Evolutionary conservation across 1,139 yeast genomes (phyloP).

Genomic region (Blastobotrys proliferans): DNA sequence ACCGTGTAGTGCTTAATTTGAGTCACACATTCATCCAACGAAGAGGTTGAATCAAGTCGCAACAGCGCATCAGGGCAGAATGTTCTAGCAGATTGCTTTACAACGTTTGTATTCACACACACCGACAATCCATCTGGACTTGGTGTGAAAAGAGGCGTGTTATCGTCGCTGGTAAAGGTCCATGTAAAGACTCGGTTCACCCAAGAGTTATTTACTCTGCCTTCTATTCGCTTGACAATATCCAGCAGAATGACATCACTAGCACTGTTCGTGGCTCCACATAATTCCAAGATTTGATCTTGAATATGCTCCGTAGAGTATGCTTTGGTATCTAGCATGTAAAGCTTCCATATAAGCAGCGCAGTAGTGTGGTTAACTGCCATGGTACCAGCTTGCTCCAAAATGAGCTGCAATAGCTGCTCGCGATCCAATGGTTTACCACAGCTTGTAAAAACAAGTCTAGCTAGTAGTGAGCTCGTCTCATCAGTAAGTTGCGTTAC

Average conservation of each 20-base stretch:
- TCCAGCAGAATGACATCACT: conserved; percentile 61
- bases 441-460: neutral
- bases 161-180: conserved; percentile 50
- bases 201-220: conserved; percentile 52
- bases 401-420: neutral
- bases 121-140: conserved; percentile 48
- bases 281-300: conserved; percentile 47
- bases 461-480: neutral
- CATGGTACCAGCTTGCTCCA: neutral
- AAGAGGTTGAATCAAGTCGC: neutral
- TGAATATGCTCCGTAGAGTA: conserved; percentile 48
- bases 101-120: conserved; percentile 49
- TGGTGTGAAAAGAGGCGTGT: conserved; percentile 27
- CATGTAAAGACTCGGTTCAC: conserved; percentile 54
- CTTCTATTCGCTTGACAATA: conserved; percentile 55
- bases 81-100: conserved; percentile 46
- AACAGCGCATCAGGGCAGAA: conserved; percentile 30
- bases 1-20: conserved; percentile 8
- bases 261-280: conserved; percentile 57
- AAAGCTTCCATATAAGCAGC: conserved; percentile 28
- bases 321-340: conserved; percentile 40
- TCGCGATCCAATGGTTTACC: conserved; percentile 1
- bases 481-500: neutral
- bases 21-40: conserved; percentile 3
- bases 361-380: conserved; percentile 10